A percentile compares a stretch with the other conserved stretches of the same genome.
phyloP scores from a whole-genome alignment of 345 rosid genomes.

The Alliaria petiolata region DNA sequence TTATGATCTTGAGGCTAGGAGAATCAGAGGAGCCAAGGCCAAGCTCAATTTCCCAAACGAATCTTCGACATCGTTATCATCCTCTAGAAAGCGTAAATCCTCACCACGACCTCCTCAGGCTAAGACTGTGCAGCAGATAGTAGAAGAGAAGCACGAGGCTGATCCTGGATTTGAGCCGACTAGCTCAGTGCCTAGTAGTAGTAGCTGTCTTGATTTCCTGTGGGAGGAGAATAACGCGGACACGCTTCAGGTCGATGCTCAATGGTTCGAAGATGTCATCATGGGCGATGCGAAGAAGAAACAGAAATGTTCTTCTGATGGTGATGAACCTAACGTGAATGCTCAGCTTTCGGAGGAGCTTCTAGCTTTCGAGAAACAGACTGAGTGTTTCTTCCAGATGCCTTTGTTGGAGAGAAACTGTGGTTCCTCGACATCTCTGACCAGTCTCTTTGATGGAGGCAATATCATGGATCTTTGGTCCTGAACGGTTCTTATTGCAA shows the following conservation, averaged over 20 bases:
- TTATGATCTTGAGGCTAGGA: constrained; percentile 80
- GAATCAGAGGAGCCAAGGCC: constrained; percentile 89
- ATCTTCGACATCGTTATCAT: background rate
- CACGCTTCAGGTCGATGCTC: constrained; percentile 9
- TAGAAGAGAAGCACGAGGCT: background rate
- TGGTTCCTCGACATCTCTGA: constrained; percentile 1
- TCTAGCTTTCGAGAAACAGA: constrained; percentile 31
- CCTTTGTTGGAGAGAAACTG: background rate
- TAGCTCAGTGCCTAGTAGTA: background rate
- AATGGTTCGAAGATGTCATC: constrained; percentile 26
- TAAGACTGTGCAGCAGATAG: background rate
- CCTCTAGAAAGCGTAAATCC: constrained; percentile 3
- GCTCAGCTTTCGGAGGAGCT: constrained; percentile 27
- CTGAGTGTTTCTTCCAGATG: constrained; percentile 22
- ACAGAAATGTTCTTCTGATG: background rate
- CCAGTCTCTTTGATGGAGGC: constrained; percentile 13
- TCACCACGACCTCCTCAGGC: background rate
- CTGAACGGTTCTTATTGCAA: background rate
- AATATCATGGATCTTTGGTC: constrained; percentile 9
- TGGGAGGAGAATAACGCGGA: constrained; percentile 18
- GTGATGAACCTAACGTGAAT: constrained; percentile 4
- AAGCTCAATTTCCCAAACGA: constrained; percentile 67
- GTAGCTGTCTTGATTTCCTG: constrained; percentile 10
- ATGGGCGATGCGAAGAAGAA: background rate
- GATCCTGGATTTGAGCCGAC: background rate